Percentiles rank a stretch among this genome's conserved stretches.
These are phyloP conservation scores for Lecanicillium sp. DNA, from an alignment of 2,329 filamentous ascomycete species.

Conservation along the genomic window DNA sequence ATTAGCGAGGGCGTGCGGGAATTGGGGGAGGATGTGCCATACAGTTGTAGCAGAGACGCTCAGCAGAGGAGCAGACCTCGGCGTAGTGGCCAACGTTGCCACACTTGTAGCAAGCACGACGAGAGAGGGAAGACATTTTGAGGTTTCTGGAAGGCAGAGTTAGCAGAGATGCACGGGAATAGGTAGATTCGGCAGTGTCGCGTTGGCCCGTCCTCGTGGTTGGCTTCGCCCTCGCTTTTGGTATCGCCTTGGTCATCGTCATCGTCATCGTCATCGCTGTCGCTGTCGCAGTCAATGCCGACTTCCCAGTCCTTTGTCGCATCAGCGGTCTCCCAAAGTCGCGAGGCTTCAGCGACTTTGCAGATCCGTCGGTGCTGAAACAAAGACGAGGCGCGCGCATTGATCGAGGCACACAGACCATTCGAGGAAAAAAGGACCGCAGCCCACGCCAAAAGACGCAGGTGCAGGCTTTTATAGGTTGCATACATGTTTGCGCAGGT, in stretches of 20 bases:
- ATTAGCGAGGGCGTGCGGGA: slow-evolving; percentile 9
- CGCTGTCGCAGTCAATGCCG: too few species aligned
- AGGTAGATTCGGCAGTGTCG: background rate
- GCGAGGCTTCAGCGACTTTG: background rate
- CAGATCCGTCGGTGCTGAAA: background rate
- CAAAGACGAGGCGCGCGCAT: too few species aligned
- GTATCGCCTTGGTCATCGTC: background rate
- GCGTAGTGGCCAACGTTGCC: slow-evolving; percentile 74
- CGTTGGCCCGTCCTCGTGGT: background rate
- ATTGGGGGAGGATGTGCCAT: slow-evolving; percentile 27
- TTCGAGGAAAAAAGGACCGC: too few species aligned
- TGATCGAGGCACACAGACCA: too few species aligned
- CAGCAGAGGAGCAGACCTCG: slow-evolving; percentile 95
- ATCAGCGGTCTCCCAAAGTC: background rate
- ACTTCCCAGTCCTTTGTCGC: background rate
- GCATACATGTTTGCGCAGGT: too few species aligned
- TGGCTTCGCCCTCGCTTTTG: background rate
- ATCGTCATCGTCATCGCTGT: background rate
- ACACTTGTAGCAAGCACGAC: slow-evolving; percentile 77
- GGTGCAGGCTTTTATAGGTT: too few species aligned
- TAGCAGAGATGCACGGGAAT: background rate
- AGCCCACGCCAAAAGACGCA: too few species aligned
- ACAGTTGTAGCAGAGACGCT: slow-evolving; percentile 99
- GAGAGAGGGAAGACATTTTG: slow-evolving; percentile 71
- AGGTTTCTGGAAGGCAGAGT: slow-evolving; percentile 10